These are phyloP conservation scores for Venturia pyrina DNA, from an alignment of 2,329 filamentous ascomycete species.

Conservation along the genomic window DNA sequence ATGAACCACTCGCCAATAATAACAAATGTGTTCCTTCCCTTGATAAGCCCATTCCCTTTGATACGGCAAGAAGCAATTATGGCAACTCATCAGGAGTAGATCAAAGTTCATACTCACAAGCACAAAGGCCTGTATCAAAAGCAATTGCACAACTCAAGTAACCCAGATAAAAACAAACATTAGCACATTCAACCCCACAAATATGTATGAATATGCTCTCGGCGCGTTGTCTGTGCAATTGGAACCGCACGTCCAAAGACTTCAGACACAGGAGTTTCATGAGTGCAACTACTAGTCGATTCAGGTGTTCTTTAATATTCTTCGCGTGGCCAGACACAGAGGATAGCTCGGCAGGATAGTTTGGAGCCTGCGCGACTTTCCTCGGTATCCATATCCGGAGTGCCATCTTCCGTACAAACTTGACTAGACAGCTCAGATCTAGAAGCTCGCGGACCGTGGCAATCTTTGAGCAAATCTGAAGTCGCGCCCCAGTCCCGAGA, in stretches of 20 bases:
- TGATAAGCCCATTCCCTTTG: too few species aligned
- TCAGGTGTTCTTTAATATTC: not conserved
- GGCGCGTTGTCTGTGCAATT: not conserved
- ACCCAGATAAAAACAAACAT: too few species aligned
- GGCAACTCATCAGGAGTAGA: too few species aligned
- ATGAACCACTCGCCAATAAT: too few species aligned
- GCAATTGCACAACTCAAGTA: too few species aligned
- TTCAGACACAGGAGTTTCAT: not conserved
- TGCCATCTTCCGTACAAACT: not conserved
- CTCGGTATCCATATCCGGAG: not conserved
- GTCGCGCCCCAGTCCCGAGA: not conserved
- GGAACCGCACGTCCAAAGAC: not conserved
- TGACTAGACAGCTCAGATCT: not conserved
- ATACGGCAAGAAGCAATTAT: too few species aligned
- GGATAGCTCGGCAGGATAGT: not conserved
- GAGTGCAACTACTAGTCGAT: not conserved
- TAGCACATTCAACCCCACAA: too few species aligned
- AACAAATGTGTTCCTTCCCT: too few species aligned
- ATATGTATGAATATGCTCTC: too few species aligned
- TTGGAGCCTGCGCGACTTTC: not conserved
- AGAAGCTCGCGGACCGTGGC: not conserved
- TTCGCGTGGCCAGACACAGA: not conserved
- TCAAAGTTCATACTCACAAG: too few species aligned
- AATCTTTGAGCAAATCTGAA: not conserved
- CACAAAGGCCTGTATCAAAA: too few species aligned